Evolutionary conservation across 2,329 filamentous ascomycete genomes (phyloP).

Genomic region (Colletotrichum sublineola): DNA sequence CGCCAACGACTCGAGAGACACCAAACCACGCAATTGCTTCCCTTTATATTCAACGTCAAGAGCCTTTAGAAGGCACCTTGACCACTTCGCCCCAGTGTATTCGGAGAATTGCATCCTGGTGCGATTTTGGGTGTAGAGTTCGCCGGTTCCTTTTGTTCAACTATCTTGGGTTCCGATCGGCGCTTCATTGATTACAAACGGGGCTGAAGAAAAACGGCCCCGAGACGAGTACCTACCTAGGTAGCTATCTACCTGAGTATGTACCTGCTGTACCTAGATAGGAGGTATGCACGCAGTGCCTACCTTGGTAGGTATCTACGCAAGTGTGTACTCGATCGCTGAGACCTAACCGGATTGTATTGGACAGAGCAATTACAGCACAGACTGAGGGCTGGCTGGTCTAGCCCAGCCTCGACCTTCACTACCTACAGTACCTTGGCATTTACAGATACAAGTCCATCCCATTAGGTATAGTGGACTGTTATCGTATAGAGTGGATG

Average conservation of each 20-base stretch:
- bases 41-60: background rate
- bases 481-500: background rate
- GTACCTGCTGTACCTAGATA: too few relatives aligned
- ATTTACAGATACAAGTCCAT: background rate
- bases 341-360: background rate
- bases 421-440: background rate
- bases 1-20: background rate
- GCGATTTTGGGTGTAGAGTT: background rate
- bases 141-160: background rate
- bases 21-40: background rate
- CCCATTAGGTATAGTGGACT: background rate
- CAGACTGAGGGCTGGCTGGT: background rate
- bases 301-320: too few relatives aligned
- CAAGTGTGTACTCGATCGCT: background rate
- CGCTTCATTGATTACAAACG: background rate
- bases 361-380: conserved; percentile 4
- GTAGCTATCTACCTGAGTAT: background rate
- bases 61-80: background rate
- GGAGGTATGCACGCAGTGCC: too few relatives aligned
- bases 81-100: background rate
- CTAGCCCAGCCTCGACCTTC: background rate
- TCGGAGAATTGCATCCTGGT: background rate
- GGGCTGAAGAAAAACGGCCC: background rate
- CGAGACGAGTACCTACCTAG: background rate
- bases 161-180: background rate